Percentiles rank a stretch among this genome's conserved stretches.
phyloP scores from a whole-genome alignment of 1,139 yeast genomes.

The Candida anutae region DNA sequence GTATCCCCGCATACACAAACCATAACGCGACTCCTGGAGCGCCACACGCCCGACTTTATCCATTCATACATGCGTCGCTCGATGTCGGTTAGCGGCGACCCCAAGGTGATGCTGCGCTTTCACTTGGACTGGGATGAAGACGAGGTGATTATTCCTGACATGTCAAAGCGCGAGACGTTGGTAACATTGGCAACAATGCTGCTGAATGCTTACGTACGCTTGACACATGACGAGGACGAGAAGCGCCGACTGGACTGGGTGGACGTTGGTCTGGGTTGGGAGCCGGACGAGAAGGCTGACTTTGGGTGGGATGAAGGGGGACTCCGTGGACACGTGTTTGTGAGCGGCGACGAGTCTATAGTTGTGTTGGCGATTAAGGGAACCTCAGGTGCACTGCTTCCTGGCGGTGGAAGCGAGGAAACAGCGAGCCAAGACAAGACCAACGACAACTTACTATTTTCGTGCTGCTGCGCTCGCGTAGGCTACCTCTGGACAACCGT shows the following conservation, averaged over 20 bases:
- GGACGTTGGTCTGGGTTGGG: constrained; percentile 60
- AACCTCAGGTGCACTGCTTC: constrained; percentile 78
- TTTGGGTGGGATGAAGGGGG: constrained; percentile 90
- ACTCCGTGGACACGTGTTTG: constrained; percentile 84
- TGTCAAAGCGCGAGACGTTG: constrained; percentile 65
- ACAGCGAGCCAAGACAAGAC: constrained; percentile 75
- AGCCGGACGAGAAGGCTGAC: constrained; percentile 26
- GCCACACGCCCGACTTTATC: constrained; percentile 54
- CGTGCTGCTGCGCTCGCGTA: constrained; percentile 95
- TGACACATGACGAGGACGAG: constrained; percentile 59
- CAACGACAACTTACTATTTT: constrained; percentile 82
- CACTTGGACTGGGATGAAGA: constrained; percentile 49
- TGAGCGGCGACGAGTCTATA: constrained; percentile 51
- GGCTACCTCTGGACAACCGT: constrained; percentile 92
- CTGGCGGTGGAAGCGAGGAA: constrained; percentile 67
- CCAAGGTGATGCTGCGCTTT: constrained; percentile 31
- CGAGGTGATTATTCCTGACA: constrained; percentile 55
- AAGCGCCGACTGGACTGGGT: constrained; percentile 65
- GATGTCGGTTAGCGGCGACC: constrained; percentile 35
- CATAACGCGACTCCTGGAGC: constrained; percentile 44
- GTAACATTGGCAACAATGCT: constrained; percentile 77
- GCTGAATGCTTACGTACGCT: constrained; percentile 81
- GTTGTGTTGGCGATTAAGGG: constrained; percentile 86
- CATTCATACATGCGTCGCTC: constrained; percentile 63
- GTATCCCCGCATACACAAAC: constrained; percentile 10